phyloP scores from a whole-genome alignment of 129 eudicot genomes.

The Centrapalus pauciflorus region DNA sequence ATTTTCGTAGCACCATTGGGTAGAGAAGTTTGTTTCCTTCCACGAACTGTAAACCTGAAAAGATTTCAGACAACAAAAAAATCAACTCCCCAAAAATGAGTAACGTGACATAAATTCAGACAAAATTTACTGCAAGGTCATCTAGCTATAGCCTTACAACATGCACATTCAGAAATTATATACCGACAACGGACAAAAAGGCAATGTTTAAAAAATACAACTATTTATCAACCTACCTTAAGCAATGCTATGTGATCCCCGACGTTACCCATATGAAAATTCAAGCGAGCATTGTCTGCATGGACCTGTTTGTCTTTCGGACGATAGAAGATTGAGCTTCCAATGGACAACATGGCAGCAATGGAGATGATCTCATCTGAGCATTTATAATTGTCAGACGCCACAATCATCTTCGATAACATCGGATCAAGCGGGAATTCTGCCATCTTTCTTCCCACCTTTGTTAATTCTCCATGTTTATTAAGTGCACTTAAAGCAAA shows the following conservation, averaged over 20 bases:
- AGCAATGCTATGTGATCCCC: slow-evolving; percentile 89
- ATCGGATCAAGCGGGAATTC: slow-evolving; percentile 97
- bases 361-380: slow-evolving; percentile 80
- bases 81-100: not conserved
- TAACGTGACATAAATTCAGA: not conserved
- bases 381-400: slow-evolving; percentile 78
- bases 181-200: too few species aligned
- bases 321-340: slow-evolving; percentile 74
- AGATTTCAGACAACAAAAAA: slow-evolving; percentile 4
- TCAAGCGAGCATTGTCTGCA: slow-evolving; percentile 85
- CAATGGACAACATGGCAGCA: slow-evolving; percentile 81
- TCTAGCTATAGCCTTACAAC: too few species aligned
- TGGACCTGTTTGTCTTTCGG: slow-evolving; percentile 87
- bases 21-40: slow-evolving; percentile 75
- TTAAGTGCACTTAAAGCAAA: slow-evolving; percentile 79
- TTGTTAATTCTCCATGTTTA: slow-evolving; percentile 74
- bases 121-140: not conserved
- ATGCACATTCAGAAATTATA: too few species aligned
- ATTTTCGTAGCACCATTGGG: slow-evolving; percentile 87
- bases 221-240: slow-evolving; percentile 35
- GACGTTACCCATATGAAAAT: slow-evolving; percentile 75
- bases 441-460: slow-evolving; percentile 87
- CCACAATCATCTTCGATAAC: slow-evolving; percentile 90
- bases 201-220: too few species aligned
- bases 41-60: slow-evolving; percentile 72